Evolutionary conservation across 495 filamentous ascomycete species (phyloP), one percentile per base, ranked within the genome.

Genomic region (Trichocladium uniseriatum): DNA sequence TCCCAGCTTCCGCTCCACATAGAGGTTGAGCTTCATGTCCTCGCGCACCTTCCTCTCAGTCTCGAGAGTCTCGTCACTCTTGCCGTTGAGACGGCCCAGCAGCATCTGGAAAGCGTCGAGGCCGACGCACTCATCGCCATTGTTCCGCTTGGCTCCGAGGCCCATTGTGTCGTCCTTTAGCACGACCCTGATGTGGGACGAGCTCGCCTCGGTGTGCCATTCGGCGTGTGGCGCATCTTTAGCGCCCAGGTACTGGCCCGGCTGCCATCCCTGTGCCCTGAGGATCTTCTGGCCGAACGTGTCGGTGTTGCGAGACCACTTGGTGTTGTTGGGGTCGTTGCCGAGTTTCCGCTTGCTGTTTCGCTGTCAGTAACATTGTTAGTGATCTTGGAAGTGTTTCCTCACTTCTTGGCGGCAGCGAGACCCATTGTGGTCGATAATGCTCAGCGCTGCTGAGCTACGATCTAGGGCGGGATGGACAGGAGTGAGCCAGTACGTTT

Each of bases 91-190:
- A 40, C 91, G 74, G 39, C 92, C 90, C 16, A 98, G 72, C 2
- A 98, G 64, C 49, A 81, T 81, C 59, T 90, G 86, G 54, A 96
- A 88, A 3, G 77, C 83, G 56, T 89, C 83, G 11, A 95, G 74
- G 0, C 90, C 92, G 16, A 83, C 82, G 48, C 84, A 87, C 51
- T 89, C 83, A 44, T 84, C 79, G 43, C 79, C 79, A 43, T 78
- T 81, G 56, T 74, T 70, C 13, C 70, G 63, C 56, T 85, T 84
- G 29, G 89, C 90, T 28, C 91, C 91, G 16, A 98, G 74, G 3
- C 91, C 91, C 13, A 92, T 76, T 43, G 80, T 95, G 58, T 95
- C 86, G 56, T 95, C 90, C 65, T 94, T 95, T 34, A 95, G 64
- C 16, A 76, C 64, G 27, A 95, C 82, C 41, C 79, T 80, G 46